A percentile compares a stretch with the other conserved stretches of the same genome.
These are phyloP conservation scores for Backusella circina DNA, from an alignment of 192 early-diverging fungal genomes.

Conservation along the genomic window DNA sequence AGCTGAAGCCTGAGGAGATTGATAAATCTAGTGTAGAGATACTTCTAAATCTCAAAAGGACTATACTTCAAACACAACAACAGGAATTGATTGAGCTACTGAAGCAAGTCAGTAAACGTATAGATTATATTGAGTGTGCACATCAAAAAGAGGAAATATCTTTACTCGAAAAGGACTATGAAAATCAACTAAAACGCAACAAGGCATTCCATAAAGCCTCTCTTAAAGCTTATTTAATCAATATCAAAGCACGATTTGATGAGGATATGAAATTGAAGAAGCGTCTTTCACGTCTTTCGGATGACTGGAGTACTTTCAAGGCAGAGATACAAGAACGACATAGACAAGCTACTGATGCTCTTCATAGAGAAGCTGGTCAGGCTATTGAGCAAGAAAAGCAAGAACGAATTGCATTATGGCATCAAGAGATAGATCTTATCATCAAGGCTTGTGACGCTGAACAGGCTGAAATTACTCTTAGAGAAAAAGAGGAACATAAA, in stretches of 20 bases:
- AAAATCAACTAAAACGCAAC: conserved; percentile 80
- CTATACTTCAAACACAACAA: conserved; percentile 88
- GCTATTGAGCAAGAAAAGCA: conserved; percentile 73
- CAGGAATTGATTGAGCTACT: conserved; percentile 73
- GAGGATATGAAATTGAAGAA: conserved; percentile 75
- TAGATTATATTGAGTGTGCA: conserved; percentile 92
- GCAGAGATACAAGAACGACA: conserved; percentile 56
- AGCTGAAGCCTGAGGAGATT: conserved; percentile 57
- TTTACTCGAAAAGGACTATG: conserved; percentile 87
- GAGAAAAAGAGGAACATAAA: conserved; percentile 39
- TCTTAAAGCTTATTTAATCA: conserved; percentile 60
- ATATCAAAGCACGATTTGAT: conserved; percentile 60
- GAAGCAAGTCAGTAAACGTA: conserved; percentile 66
- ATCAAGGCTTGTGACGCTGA: conserved; percentile 31
- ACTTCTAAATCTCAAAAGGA: conserved; percentile 79
- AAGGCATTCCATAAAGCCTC: conserved; percentile 72
- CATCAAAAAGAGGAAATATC: conserved; percentile 87
- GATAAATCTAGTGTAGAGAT: conserved; percentile 74
- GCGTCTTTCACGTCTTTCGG: conserved; percentile 76
- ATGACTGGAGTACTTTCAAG: conserved; percentile 67
- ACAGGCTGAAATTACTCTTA: conserved; percentile 34
- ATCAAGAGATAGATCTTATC: conserved; percentile 49
- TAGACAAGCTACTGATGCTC: conserved; percentile 51
- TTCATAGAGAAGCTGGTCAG: conserved; percentile 50
- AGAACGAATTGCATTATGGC: conserved; percentile 58